A percentile compares a stretch with the other conserved stretches of the same genome.
Conservation (phyloP, 1,284 basidiomycete genomes). For the Vanrija pseudolonga region DNA sequence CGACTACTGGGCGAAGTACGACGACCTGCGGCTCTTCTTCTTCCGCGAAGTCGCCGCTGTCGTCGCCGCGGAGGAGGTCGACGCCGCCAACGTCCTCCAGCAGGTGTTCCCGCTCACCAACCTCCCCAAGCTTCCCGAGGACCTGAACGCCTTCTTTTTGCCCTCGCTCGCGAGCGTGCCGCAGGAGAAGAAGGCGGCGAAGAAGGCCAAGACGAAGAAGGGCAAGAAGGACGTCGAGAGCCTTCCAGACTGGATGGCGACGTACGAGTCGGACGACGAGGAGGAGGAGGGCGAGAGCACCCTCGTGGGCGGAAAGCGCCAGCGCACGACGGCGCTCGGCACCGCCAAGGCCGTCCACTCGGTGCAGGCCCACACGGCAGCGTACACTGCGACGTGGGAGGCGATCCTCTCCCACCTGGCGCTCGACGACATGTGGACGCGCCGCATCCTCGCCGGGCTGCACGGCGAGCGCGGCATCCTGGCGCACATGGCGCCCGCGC, state of each 20-base stretch:
- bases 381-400: conserved; percentile 41
- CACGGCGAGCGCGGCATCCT: conserved; percentile 46
- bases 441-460: conserved; percentile 37
- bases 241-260: conserved; percentile 49
- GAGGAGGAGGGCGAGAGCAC: conserved; percentile 52
- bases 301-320: conserved; percentile 12
- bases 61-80: conserved; percentile 3
- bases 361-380: conserved; percentile 25
- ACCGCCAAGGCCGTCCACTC: conserved; percentile 36
- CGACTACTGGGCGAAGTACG: conserved; percentile 51
- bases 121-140: conserved; percentile 70
- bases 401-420: conserved; percentile 21
- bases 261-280: conserved; percentile 39
- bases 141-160: conserved; percentile 85
- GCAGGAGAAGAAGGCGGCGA: conserved; percentile 29
- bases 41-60: conserved; percentile 67
- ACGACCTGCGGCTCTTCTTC: conserved; percentile 90
- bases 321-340: conserved; percentile 39
- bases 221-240: conserved; percentile 28
- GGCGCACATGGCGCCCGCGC: conserved; percentile 37
- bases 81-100: conserved; percentile 64
- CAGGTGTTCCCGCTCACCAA: conserved; percentile 74
- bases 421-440: conserved; percentile 33
- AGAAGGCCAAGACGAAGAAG: conserved; percentile 46
- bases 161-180: conserved; percentile 61